Evolutionary conservation across 495 filamentous ascomycete species (phyloP), one percentile per base, ranked within the genome.

Genomic region (Lasiosphaeria hispida): DNA sequence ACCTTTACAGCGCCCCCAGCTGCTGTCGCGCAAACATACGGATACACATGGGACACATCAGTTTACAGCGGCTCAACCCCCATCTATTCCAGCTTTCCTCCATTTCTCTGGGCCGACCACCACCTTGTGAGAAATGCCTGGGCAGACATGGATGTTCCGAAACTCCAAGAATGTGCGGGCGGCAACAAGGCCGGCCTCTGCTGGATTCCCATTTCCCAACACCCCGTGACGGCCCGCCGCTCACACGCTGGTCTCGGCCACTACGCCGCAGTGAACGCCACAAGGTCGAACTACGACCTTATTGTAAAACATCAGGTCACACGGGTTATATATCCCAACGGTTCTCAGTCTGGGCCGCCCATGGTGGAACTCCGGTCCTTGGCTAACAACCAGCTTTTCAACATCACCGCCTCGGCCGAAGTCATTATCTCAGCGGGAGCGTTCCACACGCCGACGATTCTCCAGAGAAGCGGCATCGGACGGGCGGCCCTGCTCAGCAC

Each of bases 231-330:
- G 3, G 68, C 63, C 2, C 47, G 64, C 15, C 67, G 73, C 17
- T 75, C 73, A 1, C 73, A 75, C 43, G 61, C 74, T 13, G 70
- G 72, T 15, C 64, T 73, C 3, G 74, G 66, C 15, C 74, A 75
- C 58, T 75, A 69, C 18, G 63, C 68, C 10, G 57, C 49, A 7
- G 67, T 73, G 10, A 63, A 63, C 1, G 48, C 58, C 10, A 51
- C 42, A 10, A 39, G 74, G 35, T 49, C 67, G 2, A 75, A 77
- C 47, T 67, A 71, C 48, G 72, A 77, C 23, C 64, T 77, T 0
- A 53, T 77, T 35, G 60, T 69, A 10, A 53, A 60, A 17, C 67
- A 69, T 49, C 64, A 69, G 43, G 67, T 58, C 10, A 53, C 55
- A 19, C 39, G 64, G 9, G 64, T 69, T 3, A 42, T 67, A 10